These are phyloP conservation scores for Epipyxis sp. DNA, from an alignment of 108 stramenopile genomes.

Conservation along the genomic window DNA sequence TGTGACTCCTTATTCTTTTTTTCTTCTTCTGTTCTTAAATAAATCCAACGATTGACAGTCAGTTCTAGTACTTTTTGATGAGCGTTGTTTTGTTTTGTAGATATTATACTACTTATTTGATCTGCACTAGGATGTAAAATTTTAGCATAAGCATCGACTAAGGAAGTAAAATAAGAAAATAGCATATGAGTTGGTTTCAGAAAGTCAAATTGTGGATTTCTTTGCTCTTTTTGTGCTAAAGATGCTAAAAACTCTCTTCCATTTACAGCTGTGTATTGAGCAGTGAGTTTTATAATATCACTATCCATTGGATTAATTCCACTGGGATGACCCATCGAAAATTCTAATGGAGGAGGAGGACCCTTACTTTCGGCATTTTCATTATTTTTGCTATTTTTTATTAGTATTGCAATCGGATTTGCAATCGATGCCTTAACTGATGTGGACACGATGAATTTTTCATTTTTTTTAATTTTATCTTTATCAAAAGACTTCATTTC, in stretches of 20 bases:
- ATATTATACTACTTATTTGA: conserved; percentile 25
- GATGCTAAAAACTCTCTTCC: conserved; percentile 7
- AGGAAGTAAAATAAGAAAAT: conserved; percentile 88
- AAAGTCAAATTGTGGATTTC: conserved; percentile 68
- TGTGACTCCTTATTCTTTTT: conserved; percentile 53
- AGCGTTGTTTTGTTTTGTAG: conserved; percentile 36
- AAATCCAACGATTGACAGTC: conserved; percentile 55
- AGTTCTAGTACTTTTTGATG: neutral
- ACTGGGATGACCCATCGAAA: conserved; percentile 70
- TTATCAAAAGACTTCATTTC: neutral
- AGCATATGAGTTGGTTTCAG: conserved; percentile 83
- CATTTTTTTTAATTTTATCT: neutral
- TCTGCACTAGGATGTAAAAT: conserved; percentile 60
- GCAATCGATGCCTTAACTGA: conserved; percentile 44
- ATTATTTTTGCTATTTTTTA: conserved; percentile 29
- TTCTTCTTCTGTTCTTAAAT: conserved; percentile 60
- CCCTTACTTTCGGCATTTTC: conserved; percentile 49
- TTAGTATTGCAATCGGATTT: conserved; percentile 56
- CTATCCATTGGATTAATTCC: conserved; percentile 70
- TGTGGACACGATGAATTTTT: neutral
- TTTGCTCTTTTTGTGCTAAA: conserved; percentile 30
- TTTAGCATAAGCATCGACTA: conserved; percentile 86
- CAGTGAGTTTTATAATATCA: conserved; percentile 85
- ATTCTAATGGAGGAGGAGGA: conserved; percentile 73
- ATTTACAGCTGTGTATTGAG: conserved; percentile 83